These are phyloP conservation scores for Diplodia intermedia DNA, from an alignment of 2,329 filamentous ascomycete genomes.

Conservation along the genomic window DNA sequence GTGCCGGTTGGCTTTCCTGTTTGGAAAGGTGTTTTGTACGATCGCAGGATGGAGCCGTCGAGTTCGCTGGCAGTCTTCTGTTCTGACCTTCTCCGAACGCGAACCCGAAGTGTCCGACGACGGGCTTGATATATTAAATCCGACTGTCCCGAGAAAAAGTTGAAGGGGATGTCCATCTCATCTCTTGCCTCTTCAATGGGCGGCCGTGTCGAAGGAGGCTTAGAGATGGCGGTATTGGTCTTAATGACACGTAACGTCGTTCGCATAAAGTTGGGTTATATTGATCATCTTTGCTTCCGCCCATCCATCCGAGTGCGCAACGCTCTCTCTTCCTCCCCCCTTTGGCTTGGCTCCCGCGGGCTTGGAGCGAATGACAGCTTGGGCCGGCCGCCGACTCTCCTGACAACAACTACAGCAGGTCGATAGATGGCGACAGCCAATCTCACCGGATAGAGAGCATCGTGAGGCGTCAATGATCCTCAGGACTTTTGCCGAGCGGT, in stretches of 20 bases:
- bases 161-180: background rate
- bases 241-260: conserved; percentile 27
- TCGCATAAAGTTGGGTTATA: conserved; percentile 28
- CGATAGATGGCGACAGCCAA: background rate
- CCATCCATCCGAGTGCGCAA: conserved; percentile 19
- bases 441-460: background rate
- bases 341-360: conserved; percentile 25
- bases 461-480: conserved; percentile 12
- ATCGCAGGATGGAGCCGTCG: background rate
- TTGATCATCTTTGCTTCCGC: conserved; percentile 23
- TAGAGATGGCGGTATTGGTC: conserved; percentile 7
- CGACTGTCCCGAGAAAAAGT: conserved; percentile 1
- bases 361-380: conserved; percentile 1
- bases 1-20: conserved; percentile 23
- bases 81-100: conserved; percentile 3
- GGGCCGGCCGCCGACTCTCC: conserved; percentile 13
- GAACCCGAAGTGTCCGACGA: conserved; percentile 14
- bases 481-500: conserved; percentile 28
- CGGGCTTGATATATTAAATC: conserved; percentile 1
- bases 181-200: conserved; percentile 4
- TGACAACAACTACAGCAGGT: conserved; percentile 3
- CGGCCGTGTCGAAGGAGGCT: conserved; percentile 18
- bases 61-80: background rate
- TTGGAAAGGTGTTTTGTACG: background rate
- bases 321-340: background rate